Evolutionary conservation across 2,329 filamentous ascomycete species (phyloP), one percentile per base, ranked within the genome.

Genomic region (Fonsecaea nubica): DNA sequence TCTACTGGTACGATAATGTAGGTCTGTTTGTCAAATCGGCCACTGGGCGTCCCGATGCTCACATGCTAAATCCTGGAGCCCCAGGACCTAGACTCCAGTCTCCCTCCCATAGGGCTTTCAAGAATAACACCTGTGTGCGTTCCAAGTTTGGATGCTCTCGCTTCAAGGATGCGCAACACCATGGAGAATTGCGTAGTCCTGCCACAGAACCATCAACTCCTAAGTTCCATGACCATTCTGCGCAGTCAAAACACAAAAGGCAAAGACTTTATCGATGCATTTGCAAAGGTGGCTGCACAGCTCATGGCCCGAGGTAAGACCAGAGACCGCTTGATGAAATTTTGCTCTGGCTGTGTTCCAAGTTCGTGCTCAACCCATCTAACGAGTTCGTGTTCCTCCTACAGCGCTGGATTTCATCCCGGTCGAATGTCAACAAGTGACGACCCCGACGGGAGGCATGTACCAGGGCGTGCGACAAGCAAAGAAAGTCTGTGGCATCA

Each of bases 141-240:
- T 40, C 38, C 38, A 40, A 40, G 9, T 10, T 15, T 40, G 12
- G 38, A 40, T n/a, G 12, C 15, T 40, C 38, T 13, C 12, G 38
- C 38, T 40, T 40, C 38, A 13, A 40, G 38, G 15, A 40, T 40
- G 55, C 33, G 36, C 33, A 58, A 58, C 55, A 58, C 33, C 36
- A 58, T 40, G 55, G 55, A 38, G 36, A 58, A 42, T 30, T 40
- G 36, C 36, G 33, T 58, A 13, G n/a, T 42, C 36, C 55, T 89
- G 88, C 72, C 89, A 86, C 52, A 86, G 77, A 59, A 89, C 87
- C 80, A 89, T 84, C 69, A 89, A 87, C 79, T 89, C 88, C 87
- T 87, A 74, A 89, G 80, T 76, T 89, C 86, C 73, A 89, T 89
- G 61, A 87, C 86, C 68, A 89, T 82, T 72, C 86, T 89, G 54